A percentile compares a stretch with the other conserved stretches of the same genome.
These are phyloP conservation scores for Lepraria neglecta DNA, from an alignment of 495 filamentous ascomycete species.

Conservation along the genomic window DNA sequence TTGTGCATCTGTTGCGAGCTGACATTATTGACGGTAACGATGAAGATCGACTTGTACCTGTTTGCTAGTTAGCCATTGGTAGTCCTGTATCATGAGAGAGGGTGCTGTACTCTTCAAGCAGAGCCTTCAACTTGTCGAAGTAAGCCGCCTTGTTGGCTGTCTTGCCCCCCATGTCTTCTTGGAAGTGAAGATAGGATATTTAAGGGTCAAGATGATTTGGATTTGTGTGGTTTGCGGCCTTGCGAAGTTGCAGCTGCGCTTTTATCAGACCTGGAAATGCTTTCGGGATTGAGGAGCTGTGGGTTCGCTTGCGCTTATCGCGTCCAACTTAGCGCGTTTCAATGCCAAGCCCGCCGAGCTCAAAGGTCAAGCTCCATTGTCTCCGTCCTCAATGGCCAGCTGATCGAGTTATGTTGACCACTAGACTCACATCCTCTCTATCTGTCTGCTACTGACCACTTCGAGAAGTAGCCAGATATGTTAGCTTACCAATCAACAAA, in stretches of 20 bases:
- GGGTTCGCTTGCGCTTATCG: constrained; percentile 21
- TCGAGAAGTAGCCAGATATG: no score
- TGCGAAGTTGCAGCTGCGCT: neutral
- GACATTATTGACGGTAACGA: constrained; percentile 90
- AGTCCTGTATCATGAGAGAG: neutral
- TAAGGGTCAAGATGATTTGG: constrained; percentile 63
- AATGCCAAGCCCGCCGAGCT: no score
- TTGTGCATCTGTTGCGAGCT: constrained; percentile 99
- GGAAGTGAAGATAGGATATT: constrained; percentile 87
- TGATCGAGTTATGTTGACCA: no score
- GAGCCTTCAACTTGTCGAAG: constrained; percentile 97
- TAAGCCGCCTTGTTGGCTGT: constrained; percentile 88
- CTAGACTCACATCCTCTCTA: no score
- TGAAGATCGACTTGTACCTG: constrained; percentile 71
- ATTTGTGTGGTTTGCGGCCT: neutral
- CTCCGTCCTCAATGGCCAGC: no score
- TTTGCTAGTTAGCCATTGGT: neutral
- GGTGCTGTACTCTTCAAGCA: constrained; percentile 72
- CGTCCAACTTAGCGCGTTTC: constrained; percentile 2
- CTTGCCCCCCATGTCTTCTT: constrained; percentile 99
- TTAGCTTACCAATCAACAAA: no score
- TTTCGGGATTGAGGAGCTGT: constrained; percentile 1
- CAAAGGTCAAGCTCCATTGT: no score
- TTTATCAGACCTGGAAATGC: neutral
- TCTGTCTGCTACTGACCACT: no score